A percentile compares a stretch with the other conserved stretches of the same genome.
Evolutionary conservation across 2,329 filamentous ascomycete genomes (phyloP).

Genomic region (Sphaerulina vaccinii): DNA sequence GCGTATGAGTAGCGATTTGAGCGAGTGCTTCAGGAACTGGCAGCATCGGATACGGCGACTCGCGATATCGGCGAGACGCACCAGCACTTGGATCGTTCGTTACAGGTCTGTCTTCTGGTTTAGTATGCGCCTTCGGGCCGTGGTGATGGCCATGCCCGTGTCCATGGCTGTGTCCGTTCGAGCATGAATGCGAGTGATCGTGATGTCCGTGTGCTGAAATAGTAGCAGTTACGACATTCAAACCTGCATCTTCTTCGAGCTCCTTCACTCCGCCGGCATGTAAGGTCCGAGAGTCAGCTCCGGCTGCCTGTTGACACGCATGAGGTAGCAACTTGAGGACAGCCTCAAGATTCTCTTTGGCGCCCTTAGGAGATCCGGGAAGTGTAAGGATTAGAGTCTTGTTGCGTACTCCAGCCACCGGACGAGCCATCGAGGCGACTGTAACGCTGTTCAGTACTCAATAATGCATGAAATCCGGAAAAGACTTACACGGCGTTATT

Average conservation of each 20-base stretch:
- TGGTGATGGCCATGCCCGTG: constrained; percentile 55
- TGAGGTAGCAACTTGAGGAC: constrained; percentile 89
- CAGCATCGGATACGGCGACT: constrained; percentile 90
- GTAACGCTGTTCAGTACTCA: constrained; percentile 21
- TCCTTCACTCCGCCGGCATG: constrained; percentile 80
- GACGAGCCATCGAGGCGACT: constrained; percentile 97
- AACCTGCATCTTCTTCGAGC: constrained; percentile 77
- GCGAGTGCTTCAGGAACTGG: constrained; percentile 76
- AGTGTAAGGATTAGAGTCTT: constrained; percentile 81
- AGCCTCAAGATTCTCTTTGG: constrained; percentile 86
- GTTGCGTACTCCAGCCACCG: constrained; percentile 82
- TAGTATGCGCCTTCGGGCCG: constrained; percentile 67
- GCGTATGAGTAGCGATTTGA: constrained; percentile 71
- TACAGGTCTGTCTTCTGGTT: constrained; percentile 55
- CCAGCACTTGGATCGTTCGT: constrained; percentile 62
- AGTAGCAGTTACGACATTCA: constrained; percentile 27
- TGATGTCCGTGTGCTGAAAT: constrained; percentile 32
- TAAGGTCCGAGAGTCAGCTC: constrained; percentile 73
- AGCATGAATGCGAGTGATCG: constrained; percentile 35
- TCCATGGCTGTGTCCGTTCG: constrained; percentile 48
- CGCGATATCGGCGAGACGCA: constrained; percentile 69
- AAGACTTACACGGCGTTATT: constrained; percentile 79
- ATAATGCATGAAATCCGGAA: background rate
- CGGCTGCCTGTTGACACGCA: constrained; percentile 86
- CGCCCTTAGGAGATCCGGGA: constrained; percentile 92